A percentile compares a stretch with the other conserved stretches of the same genome.
Conservation (phyloP, 768 basidiomycete species). For the Boletus barrowsii region DNA sequence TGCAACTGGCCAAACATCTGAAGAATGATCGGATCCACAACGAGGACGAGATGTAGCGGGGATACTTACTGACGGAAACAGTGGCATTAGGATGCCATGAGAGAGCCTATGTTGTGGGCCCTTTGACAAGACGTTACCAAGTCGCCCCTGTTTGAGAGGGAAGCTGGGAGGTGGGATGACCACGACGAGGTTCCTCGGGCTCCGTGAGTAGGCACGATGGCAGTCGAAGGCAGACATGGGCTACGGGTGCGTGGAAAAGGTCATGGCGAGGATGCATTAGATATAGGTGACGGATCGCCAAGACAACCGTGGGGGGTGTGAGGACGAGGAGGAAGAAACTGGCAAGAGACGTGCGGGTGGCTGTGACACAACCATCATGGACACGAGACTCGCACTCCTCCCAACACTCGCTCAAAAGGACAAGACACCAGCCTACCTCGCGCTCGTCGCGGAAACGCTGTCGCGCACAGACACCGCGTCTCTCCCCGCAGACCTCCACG, state of each 20-base stretch:
- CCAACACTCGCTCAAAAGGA: constrained; percentile 75
- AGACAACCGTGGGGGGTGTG: no score
- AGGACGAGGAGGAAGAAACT: no score
- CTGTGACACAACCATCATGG: constrained; percentile 30
- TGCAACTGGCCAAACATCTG: constrained; percentile 76
- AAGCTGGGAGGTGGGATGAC: constrained; percentile 64
- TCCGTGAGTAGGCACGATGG: constrained; percentile 36
- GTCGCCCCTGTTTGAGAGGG: constrained; percentile 53
- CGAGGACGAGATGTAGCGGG: not conserved
- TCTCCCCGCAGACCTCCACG: constrained; percentile 57
- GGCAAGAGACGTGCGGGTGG: no score
- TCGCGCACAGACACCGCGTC: constrained; percentile 44
- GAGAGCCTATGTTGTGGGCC: constrained; percentile 60
- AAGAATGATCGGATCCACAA: not conserved
- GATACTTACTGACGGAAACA: constrained; percentile 62
- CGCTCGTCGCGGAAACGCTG: constrained; percentile 67
- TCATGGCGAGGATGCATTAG: not conserved
- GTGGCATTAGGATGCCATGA: constrained; percentile 71
- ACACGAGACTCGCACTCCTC: constrained; percentile 61
- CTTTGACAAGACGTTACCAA: constrained; percentile 55
- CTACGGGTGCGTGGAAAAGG: not conserved
- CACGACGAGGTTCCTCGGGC: constrained; percentile 56
- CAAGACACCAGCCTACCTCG: constrained; percentile 71
- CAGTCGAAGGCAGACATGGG: no score
- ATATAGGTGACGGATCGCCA: constrained; percentile 5